Conservation (phyloP, 371 early-diverging fungal genomes). For the Apophysomyces trapeziformis region DNA sequence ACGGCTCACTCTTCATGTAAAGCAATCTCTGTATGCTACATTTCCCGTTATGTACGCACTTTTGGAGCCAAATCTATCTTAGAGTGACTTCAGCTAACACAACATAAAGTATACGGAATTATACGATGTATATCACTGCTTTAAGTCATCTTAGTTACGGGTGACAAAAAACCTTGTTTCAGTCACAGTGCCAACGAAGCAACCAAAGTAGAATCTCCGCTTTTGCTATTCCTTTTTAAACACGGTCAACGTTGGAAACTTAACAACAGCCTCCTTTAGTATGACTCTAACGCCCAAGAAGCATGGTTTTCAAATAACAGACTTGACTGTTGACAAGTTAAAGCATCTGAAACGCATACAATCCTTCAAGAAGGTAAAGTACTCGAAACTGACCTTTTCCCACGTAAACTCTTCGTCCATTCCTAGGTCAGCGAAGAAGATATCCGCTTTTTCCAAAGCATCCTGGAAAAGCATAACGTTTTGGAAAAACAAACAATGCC, state of each 20-base stretch:
- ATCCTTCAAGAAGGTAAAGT: constrained; percentile 52
- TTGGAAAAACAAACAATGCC: constrained; percentile 30
- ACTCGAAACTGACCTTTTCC: no score
- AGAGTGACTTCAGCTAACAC: no score
- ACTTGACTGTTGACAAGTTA: constrained; percentile 35
- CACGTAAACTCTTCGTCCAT: neutral
- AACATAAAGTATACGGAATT: no score
- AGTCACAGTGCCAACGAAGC: no score
- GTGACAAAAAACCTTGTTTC: no score
- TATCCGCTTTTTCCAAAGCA: constrained; percentile 57
- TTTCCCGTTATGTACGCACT: no score
- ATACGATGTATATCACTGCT: no score
- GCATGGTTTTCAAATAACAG: constrained; percentile 41
- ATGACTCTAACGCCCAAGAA: constrained; percentile 19
- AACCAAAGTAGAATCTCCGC: neutral
- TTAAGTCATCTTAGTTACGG: no score
- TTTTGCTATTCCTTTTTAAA: neutral
- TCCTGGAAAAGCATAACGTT: constrained; percentile 36
- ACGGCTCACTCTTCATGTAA: no score
- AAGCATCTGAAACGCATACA: constrained; percentile 45
- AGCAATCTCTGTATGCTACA: no score
- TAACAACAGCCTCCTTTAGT: neutral
- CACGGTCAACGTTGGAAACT: neutral
- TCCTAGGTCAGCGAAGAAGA: constrained; percentile 56
- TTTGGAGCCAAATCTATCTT: no score